These are phyloP conservation scores for Prunus yedoensis DNA, from an alignment of 331 rosid species.

Conservation along the genomic window DNA sequence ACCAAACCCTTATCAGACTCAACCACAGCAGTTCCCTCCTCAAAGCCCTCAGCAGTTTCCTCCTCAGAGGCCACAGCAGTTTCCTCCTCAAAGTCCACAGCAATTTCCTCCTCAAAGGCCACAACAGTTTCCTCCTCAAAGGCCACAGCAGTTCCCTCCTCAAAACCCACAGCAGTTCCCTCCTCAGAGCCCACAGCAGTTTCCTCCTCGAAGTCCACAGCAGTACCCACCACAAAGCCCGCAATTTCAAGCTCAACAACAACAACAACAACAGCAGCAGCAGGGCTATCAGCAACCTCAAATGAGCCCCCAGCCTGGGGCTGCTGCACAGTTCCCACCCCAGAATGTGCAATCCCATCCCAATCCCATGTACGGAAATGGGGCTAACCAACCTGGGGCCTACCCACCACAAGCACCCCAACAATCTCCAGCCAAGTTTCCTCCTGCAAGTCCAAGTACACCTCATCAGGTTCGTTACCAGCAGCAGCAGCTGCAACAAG, in stretches of 20 bases:
- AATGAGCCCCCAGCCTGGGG: neutral
- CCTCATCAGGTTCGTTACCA: neutral
- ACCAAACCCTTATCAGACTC: slow-evolving; percentile 8
- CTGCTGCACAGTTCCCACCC: slow-evolving; percentile 1
- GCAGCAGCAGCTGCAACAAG: slow-evolving; percentile 2
- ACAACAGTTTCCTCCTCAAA: neutral
- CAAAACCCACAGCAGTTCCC: slow-evolving; percentile 11
- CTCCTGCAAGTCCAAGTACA: neutral
- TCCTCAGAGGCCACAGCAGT: neutral
- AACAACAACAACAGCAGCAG: neutral
- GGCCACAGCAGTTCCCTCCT: neutral
- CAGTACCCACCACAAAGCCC: slow-evolving; percentile 15
- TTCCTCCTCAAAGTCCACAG: neutral
- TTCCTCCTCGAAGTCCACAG: neutral
- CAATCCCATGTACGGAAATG: slow-evolving; percentile 5
- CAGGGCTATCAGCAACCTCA: neutral
- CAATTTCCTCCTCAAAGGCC: neutral
- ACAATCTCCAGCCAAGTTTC: neutral
- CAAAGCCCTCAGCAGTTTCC: neutral
- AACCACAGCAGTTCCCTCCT: neutral
- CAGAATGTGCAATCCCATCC: neutral
- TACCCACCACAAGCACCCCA: slow-evolving; percentile 11
- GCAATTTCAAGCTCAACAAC: neutral
- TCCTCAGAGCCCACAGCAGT: neutral
- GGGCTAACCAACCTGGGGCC: neutral